phyloP scores from a whole-genome alignment of 768 basidiomycete genomes.

The Mrakia hoshinonis region DNA sequence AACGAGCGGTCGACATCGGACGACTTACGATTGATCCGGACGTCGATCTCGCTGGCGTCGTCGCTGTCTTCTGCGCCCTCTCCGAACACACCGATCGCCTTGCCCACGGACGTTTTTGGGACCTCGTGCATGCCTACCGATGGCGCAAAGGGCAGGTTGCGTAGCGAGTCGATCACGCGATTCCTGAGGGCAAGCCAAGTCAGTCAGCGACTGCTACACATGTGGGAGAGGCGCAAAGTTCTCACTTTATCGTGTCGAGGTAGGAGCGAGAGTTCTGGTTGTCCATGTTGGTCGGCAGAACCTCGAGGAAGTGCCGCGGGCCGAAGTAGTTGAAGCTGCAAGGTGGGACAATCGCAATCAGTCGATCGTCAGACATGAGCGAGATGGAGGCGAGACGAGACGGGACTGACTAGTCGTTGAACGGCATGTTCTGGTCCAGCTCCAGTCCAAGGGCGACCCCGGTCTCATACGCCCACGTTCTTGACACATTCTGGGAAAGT shows the following conservation, averaged over 20 bases:
- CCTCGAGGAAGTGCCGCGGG: conserved; percentile 84
- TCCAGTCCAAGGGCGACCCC: conserved; percentile 86
- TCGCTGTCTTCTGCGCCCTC: conserved; percentile 40
- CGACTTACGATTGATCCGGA: conserved; percentile 40
- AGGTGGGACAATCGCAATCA: not conserved
- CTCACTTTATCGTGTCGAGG: conserved; percentile 67
- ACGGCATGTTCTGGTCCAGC: conserved; percentile 44
- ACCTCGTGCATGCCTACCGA: conserved; percentile 79
- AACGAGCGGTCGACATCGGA: not conserved
- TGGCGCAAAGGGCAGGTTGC: conserved; percentile 62
- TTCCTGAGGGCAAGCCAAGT: conserved; percentile 41
- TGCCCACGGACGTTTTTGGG: conserved; percentile 49
- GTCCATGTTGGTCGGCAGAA: conserved; percentile 86
- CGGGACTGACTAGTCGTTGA: conserved; percentile 41
- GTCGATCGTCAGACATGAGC: not conserved
- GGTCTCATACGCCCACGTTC: conserved; percentile 94
- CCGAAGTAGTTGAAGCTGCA: conserved; percentile 84
- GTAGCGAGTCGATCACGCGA: conserved; percentile 51
- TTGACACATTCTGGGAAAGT: conserved; percentile 77
- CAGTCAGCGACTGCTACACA: too few species aligned
- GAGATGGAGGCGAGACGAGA: not conserved
- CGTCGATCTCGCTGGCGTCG: conserved; percentile 41
- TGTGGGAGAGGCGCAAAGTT: too few species aligned
- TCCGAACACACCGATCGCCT: conserved; percentile 46
- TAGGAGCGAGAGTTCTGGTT: conserved; percentile 79